These are phyloP conservation scores for Agaricales sp. DNA, from an alignment of 1,284 basidiomycete species.

Conservation along the genomic window DNA sequence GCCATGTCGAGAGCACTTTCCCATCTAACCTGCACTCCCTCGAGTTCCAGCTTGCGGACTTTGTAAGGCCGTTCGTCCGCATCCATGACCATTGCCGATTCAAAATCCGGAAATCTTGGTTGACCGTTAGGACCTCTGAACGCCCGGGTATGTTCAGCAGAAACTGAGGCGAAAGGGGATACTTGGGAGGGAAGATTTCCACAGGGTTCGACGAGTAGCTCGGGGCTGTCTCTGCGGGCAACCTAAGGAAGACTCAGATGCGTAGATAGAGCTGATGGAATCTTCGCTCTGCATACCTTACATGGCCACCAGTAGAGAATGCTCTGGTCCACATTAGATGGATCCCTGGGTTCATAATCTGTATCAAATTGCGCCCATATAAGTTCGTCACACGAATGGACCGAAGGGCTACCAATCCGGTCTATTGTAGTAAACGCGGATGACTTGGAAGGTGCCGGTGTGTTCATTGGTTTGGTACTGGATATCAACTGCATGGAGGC, in stretches of 20 bases:
- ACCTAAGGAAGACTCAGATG: conserved; percentile 4
- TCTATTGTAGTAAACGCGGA: neutral
- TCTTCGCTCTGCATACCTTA: conserved; percentile 14
- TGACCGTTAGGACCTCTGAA: conserved; percentile 21
- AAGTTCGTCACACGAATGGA: too few relatives aligned
- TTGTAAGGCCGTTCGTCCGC: conserved; percentile 25
- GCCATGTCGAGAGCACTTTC: conserved; percentile 26
- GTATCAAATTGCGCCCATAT: neutral
- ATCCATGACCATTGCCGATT: conserved; percentile 13
- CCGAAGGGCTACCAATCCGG: too few relatives aligned
- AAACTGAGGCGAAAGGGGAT: neutral
- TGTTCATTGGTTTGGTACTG: neutral
- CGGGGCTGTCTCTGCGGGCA: neutral
- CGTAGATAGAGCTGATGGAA: conserved; percentile 15
- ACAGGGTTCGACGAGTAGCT: neutral
- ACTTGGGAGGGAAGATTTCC: neutral
- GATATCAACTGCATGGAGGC: neutral
- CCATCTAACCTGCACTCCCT: conserved; percentile 25
- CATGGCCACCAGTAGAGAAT: neutral
- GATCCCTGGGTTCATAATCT: neutral
- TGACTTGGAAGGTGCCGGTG: neutral
- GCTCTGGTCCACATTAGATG: neutral
- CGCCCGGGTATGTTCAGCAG: conserved; percentile 10
- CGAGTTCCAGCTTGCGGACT: conserved; percentile 25
- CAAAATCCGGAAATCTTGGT: conserved; percentile 14